Evolutionary conservation across 257 asterid species (phyloP).

Genomic region (Avicennia marina): DNA sequence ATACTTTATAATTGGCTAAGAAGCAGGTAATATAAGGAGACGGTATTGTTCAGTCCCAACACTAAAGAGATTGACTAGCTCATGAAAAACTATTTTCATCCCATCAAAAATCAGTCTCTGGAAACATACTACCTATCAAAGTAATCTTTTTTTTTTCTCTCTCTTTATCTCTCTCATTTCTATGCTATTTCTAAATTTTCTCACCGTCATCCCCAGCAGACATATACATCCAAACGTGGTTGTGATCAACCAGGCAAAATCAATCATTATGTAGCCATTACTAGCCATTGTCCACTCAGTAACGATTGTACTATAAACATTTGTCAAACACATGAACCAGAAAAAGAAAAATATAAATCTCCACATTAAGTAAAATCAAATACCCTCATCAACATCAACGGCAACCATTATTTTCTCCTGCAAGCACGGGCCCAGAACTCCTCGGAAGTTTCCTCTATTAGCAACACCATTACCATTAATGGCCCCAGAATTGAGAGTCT

Average conservation of each 20-base stretch:
- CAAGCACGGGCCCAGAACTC: conserved; percentile 21
- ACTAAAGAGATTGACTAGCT: background rate
- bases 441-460: conserved; percentile 29
- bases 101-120: too few relatives aligned
- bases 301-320: background rate
- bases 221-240: too few relatives aligned
- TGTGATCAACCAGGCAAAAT: too few relatives aligned
- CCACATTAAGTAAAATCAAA: background rate
- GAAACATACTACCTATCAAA: too few relatives aligned
- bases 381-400: conserved; percentile 95
- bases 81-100: too few relatives aligned
- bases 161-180: too few relatives aligned
- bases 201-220: too few relatives aligned
- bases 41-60: conserved; percentile 6
- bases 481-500: conserved; percentile 7
- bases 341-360: background rate
- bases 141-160: too few relatives aligned
- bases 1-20: background rate
- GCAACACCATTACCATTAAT: conserved; percentile 28
- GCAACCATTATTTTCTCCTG: conserved; percentile 55
- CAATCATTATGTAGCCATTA: too few relatives aligned
- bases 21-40: background rate
- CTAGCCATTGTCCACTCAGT: too few relatives aligned
- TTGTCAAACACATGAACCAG: background rate
- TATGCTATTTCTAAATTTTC: too few relatives aligned